Conservation (phyloP, 805 yeast species). For the Zygoascus biomembranicola region DNA sequence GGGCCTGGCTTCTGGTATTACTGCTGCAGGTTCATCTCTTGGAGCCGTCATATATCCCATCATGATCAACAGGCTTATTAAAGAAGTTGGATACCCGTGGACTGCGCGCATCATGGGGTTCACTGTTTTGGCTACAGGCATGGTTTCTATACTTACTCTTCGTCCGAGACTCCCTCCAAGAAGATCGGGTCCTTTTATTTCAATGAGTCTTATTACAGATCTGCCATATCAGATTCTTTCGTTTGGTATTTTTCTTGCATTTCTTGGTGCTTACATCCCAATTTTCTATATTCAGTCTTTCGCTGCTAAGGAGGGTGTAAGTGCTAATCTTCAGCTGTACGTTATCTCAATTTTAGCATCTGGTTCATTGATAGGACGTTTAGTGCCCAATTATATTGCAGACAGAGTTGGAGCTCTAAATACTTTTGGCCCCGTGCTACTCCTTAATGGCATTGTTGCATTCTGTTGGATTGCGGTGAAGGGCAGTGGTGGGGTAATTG, state of each 20-base stretch:
- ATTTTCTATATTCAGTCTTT: conserved; percentile 29
- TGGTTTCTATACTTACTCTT: conserved; percentile 18
- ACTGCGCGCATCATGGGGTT: conserved; percentile 39
- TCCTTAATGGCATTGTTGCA: conserved; percentile 6
- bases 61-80: conserved; percentile 36
- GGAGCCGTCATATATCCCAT: conserved; percentile 44
- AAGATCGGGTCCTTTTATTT: conserved; percentile 18
- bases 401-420: conserved; percentile 42
- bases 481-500: conserved; percentile 22
- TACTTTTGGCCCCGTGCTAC: conserved; percentile 24
- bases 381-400: conserved; percentile 39
- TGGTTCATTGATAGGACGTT: conserved; percentile 40
- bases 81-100: conserved; percentile 42
- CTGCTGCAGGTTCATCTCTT: conserved; percentile 42
- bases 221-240: conserved; percentile 16
- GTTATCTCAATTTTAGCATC: conserved; percentile 27
- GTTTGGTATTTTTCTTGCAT: conserved; percentile 25
- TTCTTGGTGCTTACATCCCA: conserved; percentile 32
- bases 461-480: conserved; percentile 17
- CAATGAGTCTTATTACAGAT: conserved; percentile 16
- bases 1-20: conserved; percentile 38
- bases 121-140: conserved; percentile 26
- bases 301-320: conserved; percentile 19
- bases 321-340: conserved; percentile 19
- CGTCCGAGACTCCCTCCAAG: conserved; percentile 23